These are phyloP conservation scores for Aspergillus sp. DNA, from an alignment of 2,329 filamentous ascomycete species.

Conservation along the genomic window DNA sequence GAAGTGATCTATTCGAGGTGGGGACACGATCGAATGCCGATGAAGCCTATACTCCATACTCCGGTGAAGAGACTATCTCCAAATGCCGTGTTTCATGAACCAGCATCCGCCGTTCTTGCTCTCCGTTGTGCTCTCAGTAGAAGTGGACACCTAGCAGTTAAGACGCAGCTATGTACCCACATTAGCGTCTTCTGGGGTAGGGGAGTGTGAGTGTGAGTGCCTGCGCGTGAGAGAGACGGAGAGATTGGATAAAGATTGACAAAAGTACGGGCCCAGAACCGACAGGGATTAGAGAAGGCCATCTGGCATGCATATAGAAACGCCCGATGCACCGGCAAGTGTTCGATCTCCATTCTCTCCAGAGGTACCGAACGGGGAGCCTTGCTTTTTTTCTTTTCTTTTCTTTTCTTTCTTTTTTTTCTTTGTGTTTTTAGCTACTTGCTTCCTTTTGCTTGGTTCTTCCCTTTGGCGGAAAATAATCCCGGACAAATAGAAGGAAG, in stretches of 20 bases:
- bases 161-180: not conserved
- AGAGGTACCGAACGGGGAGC: not conserved
- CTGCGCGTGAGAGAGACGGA: not conserved
- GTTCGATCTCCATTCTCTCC: not conserved
- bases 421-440: too few relatives aligned
- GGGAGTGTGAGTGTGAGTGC: too few relatives aligned
- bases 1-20: too few relatives aligned
- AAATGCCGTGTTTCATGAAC: too few relatives aligned
- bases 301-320: not conserved
- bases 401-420: not conserved
- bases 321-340: not conserved
- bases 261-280: not conserved
- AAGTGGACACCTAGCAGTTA: not conserved
- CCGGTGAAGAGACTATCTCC: not conserved
- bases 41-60: not conserved
- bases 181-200: not conserved
- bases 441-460: too few relatives aligned
- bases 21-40: not conserved
- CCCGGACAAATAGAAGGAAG: slow-evolving; percentile 17
- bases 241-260: not conserved
- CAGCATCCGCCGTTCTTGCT: not conserved
- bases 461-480: not conserved
- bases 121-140: not conserved
- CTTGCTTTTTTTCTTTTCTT: not conserved
- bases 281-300: not conserved